A percentile compares a stretch with the other conserved stretches of the same genome.
phyloP scores from a whole-genome alignment of 202 grass and related monocot genomes.

The Cymbopogon flexuosus region DNA sequence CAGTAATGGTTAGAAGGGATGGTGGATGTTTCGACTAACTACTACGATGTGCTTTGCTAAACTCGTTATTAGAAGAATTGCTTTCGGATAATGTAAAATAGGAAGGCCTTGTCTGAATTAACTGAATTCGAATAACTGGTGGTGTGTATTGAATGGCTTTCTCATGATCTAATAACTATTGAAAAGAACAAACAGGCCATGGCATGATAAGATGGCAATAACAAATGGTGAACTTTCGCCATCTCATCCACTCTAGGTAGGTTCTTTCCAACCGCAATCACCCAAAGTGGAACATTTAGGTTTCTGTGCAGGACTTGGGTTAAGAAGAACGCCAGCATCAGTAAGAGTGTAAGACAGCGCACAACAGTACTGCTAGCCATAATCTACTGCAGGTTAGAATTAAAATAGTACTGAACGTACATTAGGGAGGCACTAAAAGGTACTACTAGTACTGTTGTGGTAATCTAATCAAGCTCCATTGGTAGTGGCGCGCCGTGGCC shows the following conservation, averaged over 20 bases:
- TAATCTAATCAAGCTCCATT: constrained; percentile 22
- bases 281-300: constrained; percentile 36
- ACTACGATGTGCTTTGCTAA: not conserved
- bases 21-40: not conserved
- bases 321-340: constrained; percentile 19
- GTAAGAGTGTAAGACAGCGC: not conserved
- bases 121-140: not conserved
- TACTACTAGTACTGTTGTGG: not conserved
- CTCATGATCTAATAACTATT: not conserved
- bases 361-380: not conserved
- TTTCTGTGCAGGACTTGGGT: constrained; percentile 20
- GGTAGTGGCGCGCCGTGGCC: not conserved
- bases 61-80: not conserved
- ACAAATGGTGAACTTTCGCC: not conserved
- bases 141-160: constrained; percentile 7
- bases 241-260: not conserved
- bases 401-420: constrained; percentile 5
- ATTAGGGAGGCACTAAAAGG: not conserved
- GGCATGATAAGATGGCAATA: not conserved
- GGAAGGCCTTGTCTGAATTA: not conserved
- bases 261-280: constrained; percentile 16
- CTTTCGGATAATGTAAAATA: not conserved
- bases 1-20: not conserved
- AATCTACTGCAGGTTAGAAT: not conserved
- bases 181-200: not conserved